These are phyloP conservation scores for Arachnopeziza araneosa DNA, from an alignment of 2,329 filamentous ascomycete genomes.

Conservation along the genomic window DNA sequence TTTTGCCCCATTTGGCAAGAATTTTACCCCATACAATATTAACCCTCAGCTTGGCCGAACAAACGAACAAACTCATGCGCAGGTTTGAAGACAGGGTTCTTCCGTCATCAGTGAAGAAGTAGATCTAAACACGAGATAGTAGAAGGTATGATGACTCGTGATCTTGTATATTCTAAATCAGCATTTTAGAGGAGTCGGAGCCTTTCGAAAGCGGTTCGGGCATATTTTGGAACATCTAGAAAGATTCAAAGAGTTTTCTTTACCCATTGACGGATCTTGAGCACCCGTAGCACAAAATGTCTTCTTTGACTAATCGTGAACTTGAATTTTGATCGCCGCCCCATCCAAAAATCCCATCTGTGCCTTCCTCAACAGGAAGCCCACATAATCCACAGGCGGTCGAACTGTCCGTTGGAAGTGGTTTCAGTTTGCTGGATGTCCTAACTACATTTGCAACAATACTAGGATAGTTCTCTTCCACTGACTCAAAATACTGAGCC, in stretches of 20 bases:
- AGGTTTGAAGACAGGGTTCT: slow-evolving; percentile 62
- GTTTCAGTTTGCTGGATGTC: slow-evolving; percentile 75
- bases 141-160: slow-evolving; percentile 3
- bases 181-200: slow-evolving; percentile 14
- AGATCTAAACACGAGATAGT: slow-evolving; percentile 12
- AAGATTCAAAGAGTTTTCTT: slow-evolving; percentile 7
- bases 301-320: slow-evolving; percentile 25
- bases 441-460: slow-evolving; percentile 94
- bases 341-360: slow-evolving; percentile 57
- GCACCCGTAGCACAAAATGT: slow-evolving; percentile 66
- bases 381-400: slow-evolving; percentile 61
- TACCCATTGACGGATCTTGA: slow-evolving; percentile 56
- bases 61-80: slow-evolving; percentile 89
- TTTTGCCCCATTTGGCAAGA: slow-evolving; percentile 86
- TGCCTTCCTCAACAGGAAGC: slow-evolving; percentile 57
- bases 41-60: slow-evolving; percentile 88
- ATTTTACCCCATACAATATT: slow-evolving; percentile 95
- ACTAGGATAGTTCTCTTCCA: slow-evolving; percentile 80
- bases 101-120: slow-evolving; percentile 31
- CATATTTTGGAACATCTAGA: not conserved
- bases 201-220: not conserved
- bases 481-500: slow-evolving; percentile 78
- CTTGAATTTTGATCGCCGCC: slow-evolving; percentile 47
- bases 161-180: slow-evolving; percentile 22
- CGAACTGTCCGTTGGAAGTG: slow-evolving; percentile 33